Evolutionary conservation across 768 basidiomycete species (phyloP).

Genomic region (Podaxis carcinomalis): DNA sequence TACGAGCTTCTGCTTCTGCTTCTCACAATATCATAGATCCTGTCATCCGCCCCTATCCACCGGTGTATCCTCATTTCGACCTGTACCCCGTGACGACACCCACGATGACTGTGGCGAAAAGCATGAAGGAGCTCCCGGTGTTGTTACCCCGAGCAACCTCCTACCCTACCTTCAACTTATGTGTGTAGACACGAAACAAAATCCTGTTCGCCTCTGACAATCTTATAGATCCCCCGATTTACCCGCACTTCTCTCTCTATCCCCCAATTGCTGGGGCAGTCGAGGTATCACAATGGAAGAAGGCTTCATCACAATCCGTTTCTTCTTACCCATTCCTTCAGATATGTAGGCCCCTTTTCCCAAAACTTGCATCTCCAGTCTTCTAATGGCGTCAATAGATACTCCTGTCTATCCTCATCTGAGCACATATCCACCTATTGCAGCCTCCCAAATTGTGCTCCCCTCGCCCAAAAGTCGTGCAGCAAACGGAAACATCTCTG

Average conservation of each 20-base stretch:
- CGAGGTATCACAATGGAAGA: not conserved
- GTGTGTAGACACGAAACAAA: not conserved
- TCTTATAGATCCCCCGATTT: constrained; percentile 30
- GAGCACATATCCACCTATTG: not conserved
- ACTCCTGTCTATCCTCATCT: constrained; percentile 4
- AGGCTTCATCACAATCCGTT: not conserved
- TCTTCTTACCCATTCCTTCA: constrained; percentile 5
- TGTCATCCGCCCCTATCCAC: constrained; percentile 4
- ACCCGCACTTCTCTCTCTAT: constrained; percentile 38
- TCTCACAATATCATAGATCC: constrained; percentile 16
- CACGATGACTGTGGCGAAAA: not conserved
- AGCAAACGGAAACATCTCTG: not conserved
- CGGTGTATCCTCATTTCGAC: constrained; percentile 21
- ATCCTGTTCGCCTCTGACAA: not conserved
- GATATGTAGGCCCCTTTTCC: not conserved
- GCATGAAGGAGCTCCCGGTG: not conserved
- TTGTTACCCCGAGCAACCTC: not conserved
- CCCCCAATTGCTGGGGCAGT: constrained; percentile 15
- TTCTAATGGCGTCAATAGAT: not conserved
- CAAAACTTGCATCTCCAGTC: not conserved
- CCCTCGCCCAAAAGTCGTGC: not conserved
- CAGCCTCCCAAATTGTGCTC: not conserved
- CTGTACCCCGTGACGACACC: constrained; percentile 17
- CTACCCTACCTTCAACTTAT: constrained; percentile 12
- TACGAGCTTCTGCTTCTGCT: not conserved